Evolutionary conservation across 192 early-diverging fungal genomes (phyloP), one percentile per base, ranked within the genome.

Genomic region (Dimargaris verticillata): DNA sequence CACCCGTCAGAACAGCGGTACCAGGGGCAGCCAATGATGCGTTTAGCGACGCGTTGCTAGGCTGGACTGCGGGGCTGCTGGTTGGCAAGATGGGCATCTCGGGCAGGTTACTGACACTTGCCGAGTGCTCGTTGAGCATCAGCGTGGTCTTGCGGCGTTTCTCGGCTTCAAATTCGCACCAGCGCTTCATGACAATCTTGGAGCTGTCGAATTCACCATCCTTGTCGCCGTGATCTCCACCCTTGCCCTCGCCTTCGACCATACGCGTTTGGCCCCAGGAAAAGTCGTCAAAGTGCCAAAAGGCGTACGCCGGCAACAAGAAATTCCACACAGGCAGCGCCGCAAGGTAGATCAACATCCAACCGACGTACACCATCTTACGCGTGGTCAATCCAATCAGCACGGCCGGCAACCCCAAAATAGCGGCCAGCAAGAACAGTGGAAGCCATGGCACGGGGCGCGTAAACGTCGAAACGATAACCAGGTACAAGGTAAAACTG

Each of bases 251-350:
- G 43, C 82, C 84, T 44, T 77, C 71, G 11, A 84, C 77, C 70
- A 75, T 79, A 45, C 88, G 79, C 0, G 88, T 91, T 63, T 86
- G 72, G 22, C 88, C 88, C 88, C 88, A 91, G 12, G 85, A 82
- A 62, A 91, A 91, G 54, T 91, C 87, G 61, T 90, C 88, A 74
- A 90, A 88, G 63, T 90, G 83, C 88, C 88, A 90, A 69, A 79
- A 90, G 11, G 88, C 81, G 44, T 88, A 88, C 0, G 65, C 69
- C 1, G 88, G 88, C 46, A 89, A 67, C 2, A 89, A 73, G 63
- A 89, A 85, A 67, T 88, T 87, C 85, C 85, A 88, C n/a, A 91
- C 69, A 0, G 85, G 85, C 43, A 88, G 63, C 28, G 82, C 75
- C 25, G 80, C 53, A 26, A 91, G 63, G 60, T 87, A 91, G 63